Evolutionary conservation across 257 asterid species (phyloP), one percentile per base, ranked within the genome.

Genomic region (Solanum verrucosum): DNA sequence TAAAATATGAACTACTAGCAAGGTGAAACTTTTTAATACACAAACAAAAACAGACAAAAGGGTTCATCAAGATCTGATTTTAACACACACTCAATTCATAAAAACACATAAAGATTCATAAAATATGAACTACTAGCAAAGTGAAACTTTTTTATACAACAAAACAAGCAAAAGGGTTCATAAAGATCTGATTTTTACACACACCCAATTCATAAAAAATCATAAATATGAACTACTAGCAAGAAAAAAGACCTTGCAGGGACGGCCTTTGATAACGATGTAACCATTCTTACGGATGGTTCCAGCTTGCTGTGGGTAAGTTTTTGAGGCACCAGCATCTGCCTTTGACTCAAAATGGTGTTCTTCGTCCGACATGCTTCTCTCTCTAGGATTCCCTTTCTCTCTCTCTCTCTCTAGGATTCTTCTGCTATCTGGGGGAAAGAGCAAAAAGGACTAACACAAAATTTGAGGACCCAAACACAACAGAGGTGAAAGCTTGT

Each of bases 271-370:
- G 90, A 95, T 95, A 88, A 95, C 98, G 87, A 95, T 52, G 90
- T 95, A 87, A 25, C 98, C 98, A 89, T 89, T 90, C 88, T 95
- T 95, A 85, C 98, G 98, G 83, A 95, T 93, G 72, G 98, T 93
- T 5, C 98, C 98, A 85, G 98, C 98, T 90, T 95, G 98, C 89
- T 94, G 96, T 20, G 98, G 98, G 89, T 10, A 93, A 86, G 98
- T 95, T 84, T 94, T 95, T 89, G 97, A 95, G 33, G 96, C 96
- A 33, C 98, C 96, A 3, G 96, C 98, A 86, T 94, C 98, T 27
- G 94, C 96, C 93, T 94, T 94, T 3, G 95, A 92, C 91, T 94
- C 98, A 71, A 93, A 94, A 37, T 94, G 98, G 91, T 95, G 98
- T 88, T 95, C 98, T 71, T 95, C 98, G 94, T 95, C 96, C 87